These are phyloP conservation scores for Arthrobotrys sinensis DNA, from an alignment of 2,329 filamentous ascomycete genomes.

Conservation along the genomic window DNA sequence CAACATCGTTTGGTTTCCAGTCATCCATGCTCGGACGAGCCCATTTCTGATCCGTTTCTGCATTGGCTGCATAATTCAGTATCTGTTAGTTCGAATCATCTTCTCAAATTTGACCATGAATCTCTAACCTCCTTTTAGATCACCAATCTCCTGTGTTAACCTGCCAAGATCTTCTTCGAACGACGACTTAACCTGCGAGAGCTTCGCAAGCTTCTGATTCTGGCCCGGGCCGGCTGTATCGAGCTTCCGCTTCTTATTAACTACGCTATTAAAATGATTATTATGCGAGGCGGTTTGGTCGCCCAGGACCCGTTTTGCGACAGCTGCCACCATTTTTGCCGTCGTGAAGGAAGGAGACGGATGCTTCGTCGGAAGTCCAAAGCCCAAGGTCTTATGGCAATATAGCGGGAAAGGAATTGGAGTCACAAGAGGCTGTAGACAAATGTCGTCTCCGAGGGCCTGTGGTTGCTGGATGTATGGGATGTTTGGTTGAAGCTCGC, in stretches of 20 bases:
- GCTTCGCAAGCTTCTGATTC: constrained; percentile 61
- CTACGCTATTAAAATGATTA: constrained; percentile 55
- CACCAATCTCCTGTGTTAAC: constrained; percentile 91
- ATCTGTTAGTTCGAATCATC: constrained; percentile 9
- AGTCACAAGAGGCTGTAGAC: background rate
- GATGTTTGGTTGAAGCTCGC: constrained; percentile 28
- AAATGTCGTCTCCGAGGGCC: background rate
- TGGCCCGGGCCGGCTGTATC: constrained; percentile 66
- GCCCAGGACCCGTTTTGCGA: constrained; percentile 56
- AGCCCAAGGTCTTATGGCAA: background rate
- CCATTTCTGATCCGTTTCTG: constrained; percentile 96
- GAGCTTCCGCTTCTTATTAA: constrained; percentile 61
- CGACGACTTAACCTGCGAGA: constrained; percentile 83
- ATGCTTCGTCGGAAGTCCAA: background rate
- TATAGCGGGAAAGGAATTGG: background rate
- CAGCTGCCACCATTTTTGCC: constrained; percentile 50
- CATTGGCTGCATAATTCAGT: constrained; percentile 71
- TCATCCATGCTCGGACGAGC: constrained; percentile 75
- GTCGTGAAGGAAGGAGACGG: constrained; percentile 17
- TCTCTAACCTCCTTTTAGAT: constrained; percentile 76
- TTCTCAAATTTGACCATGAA: background rate
- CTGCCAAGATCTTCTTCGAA: constrained; percentile 98
- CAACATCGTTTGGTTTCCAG: constrained; percentile 76
- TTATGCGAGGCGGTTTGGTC: constrained; percentile 59
- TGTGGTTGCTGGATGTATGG: background rate